A percentile compares a stretch with the other conserved stretches of the same genome.
These are phyloP conservation scores for Syzygium syzygioides DNA, from an alignment of 441 rosid genomes.

Conservation along the genomic window DNA sequence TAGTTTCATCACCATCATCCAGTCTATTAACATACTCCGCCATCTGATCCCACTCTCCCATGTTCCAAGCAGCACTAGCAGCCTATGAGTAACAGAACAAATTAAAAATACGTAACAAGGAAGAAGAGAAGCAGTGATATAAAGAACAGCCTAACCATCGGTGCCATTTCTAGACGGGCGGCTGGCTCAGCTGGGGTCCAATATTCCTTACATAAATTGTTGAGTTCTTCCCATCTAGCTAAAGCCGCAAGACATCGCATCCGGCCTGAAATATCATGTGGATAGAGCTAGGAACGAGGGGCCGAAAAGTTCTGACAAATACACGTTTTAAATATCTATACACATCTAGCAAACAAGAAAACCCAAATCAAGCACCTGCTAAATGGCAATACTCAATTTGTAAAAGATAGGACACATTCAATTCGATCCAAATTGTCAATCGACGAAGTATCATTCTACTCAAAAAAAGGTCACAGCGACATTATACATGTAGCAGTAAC, in stretches of 20 bases:
- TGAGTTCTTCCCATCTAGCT: conserved; percentile 99
- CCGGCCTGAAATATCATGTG: conserved; percentile 45
- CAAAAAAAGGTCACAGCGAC: neutral
- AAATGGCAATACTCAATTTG: neutral
- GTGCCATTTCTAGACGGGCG: conserved; percentile 99
- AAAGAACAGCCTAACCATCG: conserved; percentile 66
- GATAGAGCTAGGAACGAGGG: neutral
- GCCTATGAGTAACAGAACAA: conserved; percentile 46
- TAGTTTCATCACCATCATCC: conserved; percentile 99
- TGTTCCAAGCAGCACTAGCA: conserved; percentile 98
- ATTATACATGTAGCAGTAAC: neutral
- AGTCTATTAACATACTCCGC: conserved; percentile 93
- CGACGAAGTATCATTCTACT: neutral
- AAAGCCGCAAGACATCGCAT: conserved; percentile 99
- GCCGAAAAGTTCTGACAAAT: neutral
- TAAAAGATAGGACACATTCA: neutral
- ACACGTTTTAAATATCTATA: neutral
- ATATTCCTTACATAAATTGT: conserved; percentile 91
- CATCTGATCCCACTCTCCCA: conserved; percentile 99
- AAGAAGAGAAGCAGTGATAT: neutral
- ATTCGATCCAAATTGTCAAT: neutral
- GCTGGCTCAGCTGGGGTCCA: conserved; percentile 99
- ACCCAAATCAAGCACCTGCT: neutral
- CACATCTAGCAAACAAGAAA: neutral
- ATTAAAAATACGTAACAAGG: conserved; percentile 17